Evolutionary conservation across 306 rosid genomes (phyloP), one percentile per base, ranked within the genome.

Genomic region (Psophocarpus tetragonolobus): DNA sequence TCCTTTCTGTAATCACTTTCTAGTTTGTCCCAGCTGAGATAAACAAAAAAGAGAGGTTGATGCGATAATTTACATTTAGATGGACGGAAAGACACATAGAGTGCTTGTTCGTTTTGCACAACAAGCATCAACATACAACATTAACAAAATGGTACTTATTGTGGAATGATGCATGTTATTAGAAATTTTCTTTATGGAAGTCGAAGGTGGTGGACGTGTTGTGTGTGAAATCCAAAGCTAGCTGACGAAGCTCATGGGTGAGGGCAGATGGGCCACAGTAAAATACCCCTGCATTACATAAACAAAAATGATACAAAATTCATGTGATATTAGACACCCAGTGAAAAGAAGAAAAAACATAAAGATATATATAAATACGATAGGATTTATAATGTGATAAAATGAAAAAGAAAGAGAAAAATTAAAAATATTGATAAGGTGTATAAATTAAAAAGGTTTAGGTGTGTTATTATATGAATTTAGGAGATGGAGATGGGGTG

Each of bases 111-210:
- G n/a, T n/a, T n/a, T n/a, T n/a, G n/a, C n/a, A n/a, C n/a, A n/a
- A n/a, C n/a, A n/a, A n/a, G n/a, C n/a, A n/a, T n/a, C n/a, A n/a
- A n/a, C n/a, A n/a, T n/a, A n/a, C n/a, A n/a, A n/a, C n/a, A n/a
- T n/a, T n/a, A 47, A 66, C 72, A 60, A 27, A 63, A 63, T 29
- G 71, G 23, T 42, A 38, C 41, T 54, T n/a, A n/a, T n/a, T n/a
- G n/a, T n/a, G n/a, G n/a, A n/a, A n/a, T n/a, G n/a, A n/a, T n/a
- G n/a, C n/a, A 9, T 36, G 51, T 30, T 50, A 41, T 84, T 77
- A 88, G 86, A 88, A 88, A 81, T 83, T 88, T 48, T 88, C 91
- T 78, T 88, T 88, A 61, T 88, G 91, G 51, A 88, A 88, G 13
- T 88, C 91, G 61, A 5, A 88, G 41, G 81, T 88, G 17, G 91